A percentile compares a stretch with the other conserved stretches of the same genome.
phyloP scores from a whole-genome alignment of 2,329 filamentous ascomycete genomes.

The Fusarium nisikadoi region DNA sequence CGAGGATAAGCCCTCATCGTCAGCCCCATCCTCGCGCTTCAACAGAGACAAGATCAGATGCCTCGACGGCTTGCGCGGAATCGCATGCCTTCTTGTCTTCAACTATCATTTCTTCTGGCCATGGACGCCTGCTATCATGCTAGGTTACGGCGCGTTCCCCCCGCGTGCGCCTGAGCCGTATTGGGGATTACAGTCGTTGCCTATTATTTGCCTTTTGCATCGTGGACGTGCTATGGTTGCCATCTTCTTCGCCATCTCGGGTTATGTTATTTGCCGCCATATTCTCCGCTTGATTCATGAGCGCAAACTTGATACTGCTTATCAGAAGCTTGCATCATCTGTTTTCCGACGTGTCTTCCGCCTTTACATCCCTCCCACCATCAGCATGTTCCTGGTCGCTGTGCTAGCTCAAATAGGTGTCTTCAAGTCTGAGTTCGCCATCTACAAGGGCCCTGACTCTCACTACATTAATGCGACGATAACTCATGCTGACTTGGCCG shows the following conservation, averaged over 20 bases:
- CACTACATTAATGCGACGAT: conserved; percentile 54
- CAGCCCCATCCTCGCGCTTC: conserved; percentile 14
- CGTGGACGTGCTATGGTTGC: conserved; percentile 55
- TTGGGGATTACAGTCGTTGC: conserved; percentile 47
- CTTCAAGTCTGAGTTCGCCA: conserved; percentile 49
- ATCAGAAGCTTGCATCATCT: conserved; percentile 51
- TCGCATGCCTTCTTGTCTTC: conserved; percentile 56
- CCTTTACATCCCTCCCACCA: conserved; percentile 53
- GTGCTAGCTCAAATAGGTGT: conserved; percentile 52
- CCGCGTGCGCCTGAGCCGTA: conserved; percentile 51
- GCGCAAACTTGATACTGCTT: conserved; percentile 49
- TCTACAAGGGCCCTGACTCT: conserved; percentile 53
- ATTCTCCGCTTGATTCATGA: conserved; percentile 52
- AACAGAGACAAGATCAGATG: conserved; percentile 51
- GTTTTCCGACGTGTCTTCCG: conserved; percentile 53
- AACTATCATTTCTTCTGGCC: conserved; percentile 57
- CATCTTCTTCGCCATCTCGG: conserved; percentile 57
- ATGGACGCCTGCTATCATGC: conserved; percentile 53
- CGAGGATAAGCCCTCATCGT: conserved; percentile 20
- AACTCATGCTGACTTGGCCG: conserved; percentile 35
- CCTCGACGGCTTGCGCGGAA: conserved; percentile 55
- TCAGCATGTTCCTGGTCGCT: conserved; percentile 54
- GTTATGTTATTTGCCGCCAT: conserved; percentile 55
- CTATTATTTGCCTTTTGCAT: conserved; percentile 54
- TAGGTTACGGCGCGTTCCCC: conserved; percentile 53